Conservation (phyloP, 345 rosid genomes). For the Physaria fendleri region DNA sequence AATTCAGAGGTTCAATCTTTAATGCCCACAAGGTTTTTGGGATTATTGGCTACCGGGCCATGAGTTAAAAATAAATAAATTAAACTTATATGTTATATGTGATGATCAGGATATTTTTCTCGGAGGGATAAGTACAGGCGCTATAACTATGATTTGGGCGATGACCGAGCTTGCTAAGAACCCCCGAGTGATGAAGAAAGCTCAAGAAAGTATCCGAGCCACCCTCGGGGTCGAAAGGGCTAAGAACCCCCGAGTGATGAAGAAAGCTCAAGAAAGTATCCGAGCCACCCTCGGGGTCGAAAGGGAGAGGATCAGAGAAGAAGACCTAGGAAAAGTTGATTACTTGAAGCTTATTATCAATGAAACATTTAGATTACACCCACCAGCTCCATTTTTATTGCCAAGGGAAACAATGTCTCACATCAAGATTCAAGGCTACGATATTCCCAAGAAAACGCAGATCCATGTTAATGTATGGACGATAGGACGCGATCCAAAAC, state of each 20-base stretch:
- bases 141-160: conserved; percentile 24
- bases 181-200: conserved; percentile 26
- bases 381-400: conserved; percentile 23
- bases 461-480: conserved; percentile 39
- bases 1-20: too few relatives aligned
- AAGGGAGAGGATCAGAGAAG: conserved; percentile 16
- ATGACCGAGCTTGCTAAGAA: conserved; percentile 31
- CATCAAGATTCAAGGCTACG: conserved; percentile 29
- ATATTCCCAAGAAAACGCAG: conserved; percentile 37
- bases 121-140: conserved; percentile 6
- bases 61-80: too few relatives aligned
- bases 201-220: conserved; percentile 31
- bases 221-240: conserved; percentile 6
- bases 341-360: conserved; percentile 29
- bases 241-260: conserved; percentile 27
- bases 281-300: conserved; percentile 8
- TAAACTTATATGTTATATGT: too few relatives aligned
- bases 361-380: conserved; percentile 31
- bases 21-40: too few relatives aligned
- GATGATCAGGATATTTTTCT: conserved; percentile 2
- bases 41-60: too few relatives aligned
- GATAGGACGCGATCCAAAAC: conserved; percentile 34
- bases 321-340: conserved; percentile 9
- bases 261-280: conserved; percentile 33
- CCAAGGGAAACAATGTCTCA: conserved; percentile 32